Conservation (phyloP, 2,329 filamentous ascomycete genomes). For the Botrytis aclada region DNA sequence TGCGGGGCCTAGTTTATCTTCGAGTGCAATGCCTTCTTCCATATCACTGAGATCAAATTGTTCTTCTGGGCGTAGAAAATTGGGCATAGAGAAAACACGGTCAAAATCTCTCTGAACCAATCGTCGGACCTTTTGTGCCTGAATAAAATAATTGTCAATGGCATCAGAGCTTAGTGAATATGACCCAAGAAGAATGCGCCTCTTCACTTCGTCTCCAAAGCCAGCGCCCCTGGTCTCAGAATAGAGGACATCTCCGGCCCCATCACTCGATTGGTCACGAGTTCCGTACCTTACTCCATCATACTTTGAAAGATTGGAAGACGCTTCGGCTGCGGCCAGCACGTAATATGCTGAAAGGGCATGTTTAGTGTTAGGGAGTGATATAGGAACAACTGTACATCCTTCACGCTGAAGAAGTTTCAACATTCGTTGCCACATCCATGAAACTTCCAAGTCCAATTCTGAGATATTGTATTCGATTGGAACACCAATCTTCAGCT, state of each 20-base stretch:
- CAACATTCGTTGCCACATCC: constrained; percentile 66
- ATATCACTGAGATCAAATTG: constrained; percentile 61
- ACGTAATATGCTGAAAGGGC: constrained; percentile 94
- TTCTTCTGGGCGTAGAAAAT: constrained; percentile 59
- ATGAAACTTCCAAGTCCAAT: constrained; percentile 65
- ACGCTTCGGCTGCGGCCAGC: constrained; percentile 89
- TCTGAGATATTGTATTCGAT: constrained; percentile 86
- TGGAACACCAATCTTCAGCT: constrained; percentile 53
- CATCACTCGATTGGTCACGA: constrained; percentile 44
- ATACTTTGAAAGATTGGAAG: constrained; percentile 94
- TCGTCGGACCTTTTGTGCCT: constrained; percentile 83
- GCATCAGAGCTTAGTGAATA: constrained; percentile 87
- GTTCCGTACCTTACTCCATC: constrained; percentile 89
- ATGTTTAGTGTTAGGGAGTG: constrained; percentile 76
- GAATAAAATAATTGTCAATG: constrained; percentile 94
- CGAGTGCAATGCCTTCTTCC: constrained; percentile 48
- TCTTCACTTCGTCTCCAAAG: constrained; percentile 81
- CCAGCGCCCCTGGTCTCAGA: constrained; percentile 68
- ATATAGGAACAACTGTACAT: constrained; percentile 70
- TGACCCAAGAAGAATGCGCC: constrained; percentile 82
- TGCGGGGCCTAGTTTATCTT: constrained; percentile 55
- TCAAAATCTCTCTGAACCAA: constrained; percentile 87
- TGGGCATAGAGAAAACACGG: constrained; percentile 64
- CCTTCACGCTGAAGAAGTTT: constrained; percentile 59
- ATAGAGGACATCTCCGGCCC: constrained; percentile 66